A percentile compares a stretch with the other conserved stretches of the same genome.
Conservation (phyloP, 176 grass and related monocot species). For the Carex kokanica region DNA sequence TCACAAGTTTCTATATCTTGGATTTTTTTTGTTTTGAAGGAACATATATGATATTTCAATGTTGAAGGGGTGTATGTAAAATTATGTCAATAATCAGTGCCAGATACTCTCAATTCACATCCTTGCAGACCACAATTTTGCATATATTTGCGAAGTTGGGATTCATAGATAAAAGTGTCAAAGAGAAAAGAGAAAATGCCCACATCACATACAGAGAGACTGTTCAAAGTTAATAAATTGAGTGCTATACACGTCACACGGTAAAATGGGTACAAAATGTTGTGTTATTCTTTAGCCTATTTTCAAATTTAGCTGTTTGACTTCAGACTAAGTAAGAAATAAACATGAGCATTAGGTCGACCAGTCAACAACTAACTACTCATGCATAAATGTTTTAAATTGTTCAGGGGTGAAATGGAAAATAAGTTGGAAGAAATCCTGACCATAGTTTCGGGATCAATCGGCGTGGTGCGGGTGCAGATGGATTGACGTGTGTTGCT, state of each 20-base stretch:
- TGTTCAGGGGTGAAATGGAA: not conserved
- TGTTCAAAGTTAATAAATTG: not conserved
- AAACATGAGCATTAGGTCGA: not conserved
- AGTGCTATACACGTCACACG: not conserved
- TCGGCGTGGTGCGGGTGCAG: slow-evolving; percentile 42
- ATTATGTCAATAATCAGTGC: not conserved
- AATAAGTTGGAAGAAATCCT: not conserved
- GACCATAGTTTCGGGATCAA: slow-evolving; percentile 48
- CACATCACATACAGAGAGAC: not conserved
- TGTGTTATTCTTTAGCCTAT: not conserved
- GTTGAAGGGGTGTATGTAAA: not conserved
- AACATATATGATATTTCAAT: no score
- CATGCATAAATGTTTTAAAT: not conserved
- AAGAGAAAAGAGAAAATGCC: not conserved
- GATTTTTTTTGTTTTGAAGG: not conserved
- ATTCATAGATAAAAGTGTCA: not conserved
- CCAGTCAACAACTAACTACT: not conserved
- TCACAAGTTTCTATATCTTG: not conserved
- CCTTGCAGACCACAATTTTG: not conserved
- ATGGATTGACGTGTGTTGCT: slow-evolving; percentile 24
- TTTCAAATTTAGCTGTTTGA: not conserved
- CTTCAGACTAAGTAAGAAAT: not conserved
- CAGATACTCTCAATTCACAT: not conserved
- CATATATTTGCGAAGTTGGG: not conserved
- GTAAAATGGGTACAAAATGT: not conserved